These are phyloP conservation scores for Claviceps spartinae DNA, from an alignment of 2,329 filamentous ascomycete genomes.

Conservation along the genomic window DNA sequence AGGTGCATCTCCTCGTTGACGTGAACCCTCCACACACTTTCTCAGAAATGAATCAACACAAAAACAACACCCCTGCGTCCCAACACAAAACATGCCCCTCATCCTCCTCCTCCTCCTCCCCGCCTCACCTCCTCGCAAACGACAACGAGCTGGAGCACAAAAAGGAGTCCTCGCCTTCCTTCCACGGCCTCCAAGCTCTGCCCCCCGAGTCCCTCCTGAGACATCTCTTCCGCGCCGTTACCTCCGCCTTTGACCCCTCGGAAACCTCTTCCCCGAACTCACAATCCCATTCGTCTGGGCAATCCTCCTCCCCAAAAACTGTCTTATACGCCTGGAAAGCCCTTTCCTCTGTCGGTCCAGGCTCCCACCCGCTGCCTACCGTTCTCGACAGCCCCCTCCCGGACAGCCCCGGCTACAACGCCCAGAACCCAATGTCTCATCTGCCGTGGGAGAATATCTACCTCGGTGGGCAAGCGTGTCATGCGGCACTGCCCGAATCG, in stretches of 20 bases:
- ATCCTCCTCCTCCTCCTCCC: conserved; percentile 7
- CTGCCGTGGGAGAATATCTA: conserved; percentile 60
- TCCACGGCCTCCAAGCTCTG: not conserved
- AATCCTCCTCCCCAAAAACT: conserved; percentile 17
- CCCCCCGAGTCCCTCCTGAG: conserved; percentile 29
- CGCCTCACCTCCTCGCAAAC: conserved; percentile 6
- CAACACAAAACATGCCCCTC: not conserved
- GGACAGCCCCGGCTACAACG: conserved; percentile 27
- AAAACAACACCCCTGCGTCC: not conserved
- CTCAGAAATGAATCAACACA: conserved; percentile 7
- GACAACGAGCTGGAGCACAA: not conserved
- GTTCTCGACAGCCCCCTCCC: conserved; percentile 40
- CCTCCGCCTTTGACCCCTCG: conserved; percentile 28
- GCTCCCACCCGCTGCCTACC: conserved; percentile 57
- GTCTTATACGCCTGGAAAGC: conserved; percentile 35
- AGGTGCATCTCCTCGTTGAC: conserved; percentile 49
- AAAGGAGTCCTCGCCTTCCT: not conserved
- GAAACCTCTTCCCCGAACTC: conserved; percentile 17
- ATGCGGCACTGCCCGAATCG: conserved; percentile 36
- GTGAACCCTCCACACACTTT: conserved; percentile 13
- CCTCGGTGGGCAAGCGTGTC: conserved; percentile 57
- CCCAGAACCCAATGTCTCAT: conserved; percentile 22
- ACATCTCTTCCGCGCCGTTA: conserved; percentile 32
- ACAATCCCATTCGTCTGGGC: conserved; percentile 13
- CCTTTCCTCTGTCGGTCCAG: conserved; percentile 38